Base-by-base conservation (phyloP, 306 rosid genomes). In the Lathyrus sativus region DNA sequence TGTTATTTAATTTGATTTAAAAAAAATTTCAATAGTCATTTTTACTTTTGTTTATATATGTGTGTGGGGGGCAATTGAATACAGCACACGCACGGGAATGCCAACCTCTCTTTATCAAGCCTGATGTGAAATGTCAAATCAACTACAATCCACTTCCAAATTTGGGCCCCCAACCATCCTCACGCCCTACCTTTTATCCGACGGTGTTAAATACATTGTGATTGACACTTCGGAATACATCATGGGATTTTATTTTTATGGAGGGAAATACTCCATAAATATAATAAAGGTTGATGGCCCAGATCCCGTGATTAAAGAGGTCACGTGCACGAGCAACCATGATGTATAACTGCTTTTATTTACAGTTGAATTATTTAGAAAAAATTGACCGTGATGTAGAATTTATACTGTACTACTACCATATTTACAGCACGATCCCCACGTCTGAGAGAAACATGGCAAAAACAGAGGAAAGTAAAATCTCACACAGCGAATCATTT, bases 311-410 rank as follows among this genome's bases (percentile, higher is more conserved):
- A 85, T 84, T 83, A 80, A 84, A 74, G 74, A 77, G 76, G 74
- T 88, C 98, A 89, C 98, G 96, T 92, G 98, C 96, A 82, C 79
- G 62, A 83, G 45, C 76, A 72, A 79, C 81, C 80, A 35, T 53
- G 67, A 80, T 73, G 79, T 56, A 67, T 68, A 75, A 75, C 77
- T 67, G 35, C 70, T 75, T 68, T 75, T 61, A 48, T 60, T 75
- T 67, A 48, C 55, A 57, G 55, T 48, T 77, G 63, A 71, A 71
- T 77, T 77, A 71, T 71, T 72, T 66, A 1, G 19, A 56, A 74
- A 74, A 72, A 66, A 56, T 60, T 68, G 65, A 66, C 74, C 50
- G 65, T 65, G 74, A 72, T 78, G 70, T 31, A 44, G 53, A 72
- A 58, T 64, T 57, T 77, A 71, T 61, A 6, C 45, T 48, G 24